A percentile compares a stretch with the other conserved stretches of the same genome.
Evolutionary conservation across 257 asterid genomes (phyloP).

Genomic region (Oldenlandia corymbosa): DNA sequence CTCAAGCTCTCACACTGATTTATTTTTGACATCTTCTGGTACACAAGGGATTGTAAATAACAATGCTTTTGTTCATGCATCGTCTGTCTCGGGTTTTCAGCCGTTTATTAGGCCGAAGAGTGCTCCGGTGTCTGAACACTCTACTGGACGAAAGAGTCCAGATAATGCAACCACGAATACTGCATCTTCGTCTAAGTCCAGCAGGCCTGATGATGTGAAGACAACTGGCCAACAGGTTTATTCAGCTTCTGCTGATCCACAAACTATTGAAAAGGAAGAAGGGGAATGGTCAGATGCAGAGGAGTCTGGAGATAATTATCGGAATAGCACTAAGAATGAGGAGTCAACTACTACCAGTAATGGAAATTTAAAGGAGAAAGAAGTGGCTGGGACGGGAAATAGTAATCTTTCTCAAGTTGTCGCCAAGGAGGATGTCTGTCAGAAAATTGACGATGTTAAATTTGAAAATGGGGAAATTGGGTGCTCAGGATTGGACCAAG

Average conservation of each 20-base stretch:
- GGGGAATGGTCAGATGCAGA: constrained; percentile 99
- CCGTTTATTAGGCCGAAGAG: constrained; percentile 74
- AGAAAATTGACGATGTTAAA: constrained; percentile 36
- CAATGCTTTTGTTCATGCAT: constrained; percentile 88
- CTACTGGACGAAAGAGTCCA: constrained; percentile 30
- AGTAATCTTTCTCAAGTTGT: constrained; percentile 21
- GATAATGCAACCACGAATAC: constrained; percentile 25
- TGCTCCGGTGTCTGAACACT: constrained; percentile 37
- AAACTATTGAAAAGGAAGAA: constrained; percentile 80
- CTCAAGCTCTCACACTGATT: constrained; percentile 55
- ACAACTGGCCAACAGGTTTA: constrained; percentile 33
- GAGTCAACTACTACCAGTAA: constrained; percentile 39
- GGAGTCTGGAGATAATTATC: constrained; percentile 47
- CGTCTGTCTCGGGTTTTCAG: constrained; percentile 94
- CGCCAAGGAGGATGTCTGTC: constrained; percentile 30
- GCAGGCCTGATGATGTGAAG: constrained; percentile 37
- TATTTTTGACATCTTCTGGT: constrained; percentile 52
- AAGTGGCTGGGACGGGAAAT: constrained; percentile 28
- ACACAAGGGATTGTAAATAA: constrained; percentile 79
- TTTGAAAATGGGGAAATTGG: constrained; percentile 38
- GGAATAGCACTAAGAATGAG: constrained; percentile 26
- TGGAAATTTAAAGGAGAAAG: constrained; percentile 43
- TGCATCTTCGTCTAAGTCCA: constrained; percentile 35
- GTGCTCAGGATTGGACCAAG: constrained; percentile 35
- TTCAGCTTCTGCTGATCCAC: constrained; percentile 34